These are phyloP conservation scores for Rhodamnia rubescens DNA, from an alignment of 345 rosid species.

Conservation along the genomic window DNA sequence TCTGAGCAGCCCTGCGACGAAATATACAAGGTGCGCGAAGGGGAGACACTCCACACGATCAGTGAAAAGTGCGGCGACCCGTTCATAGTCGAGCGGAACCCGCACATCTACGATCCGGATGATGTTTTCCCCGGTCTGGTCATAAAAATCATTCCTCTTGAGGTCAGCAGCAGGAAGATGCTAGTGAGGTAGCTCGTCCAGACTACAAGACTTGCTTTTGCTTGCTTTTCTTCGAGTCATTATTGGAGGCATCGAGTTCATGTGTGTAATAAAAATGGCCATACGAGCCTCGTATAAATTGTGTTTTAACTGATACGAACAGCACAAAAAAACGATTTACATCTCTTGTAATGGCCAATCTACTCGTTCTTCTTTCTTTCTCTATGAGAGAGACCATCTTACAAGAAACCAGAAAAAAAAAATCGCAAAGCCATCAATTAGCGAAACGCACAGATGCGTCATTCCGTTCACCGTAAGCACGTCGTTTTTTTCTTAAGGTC, in stretches of 20 bases:
- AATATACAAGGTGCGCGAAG: conserved; percentile 68
- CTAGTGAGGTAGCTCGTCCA: not conserved
- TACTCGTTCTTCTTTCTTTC: not conserved
- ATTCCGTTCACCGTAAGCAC: not conserved
- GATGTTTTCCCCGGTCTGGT: conserved; percentile 79
- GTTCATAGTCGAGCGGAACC: conserved; percentile 65
- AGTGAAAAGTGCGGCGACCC: conserved; percentile 77
- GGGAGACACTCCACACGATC: conserved; percentile 69
- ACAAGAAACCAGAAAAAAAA: not conserved
- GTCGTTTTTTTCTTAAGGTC: not conserved
- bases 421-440: not conserved
- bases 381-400: not conserved
- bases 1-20: conserved; percentile 47
- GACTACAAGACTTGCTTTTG: not conserved
- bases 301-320: not conserved
- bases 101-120: conserved; percentile 77
- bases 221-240: not conserved
- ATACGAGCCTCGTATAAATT: not conserved
- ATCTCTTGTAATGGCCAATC: not conserved
- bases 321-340: not conserved
- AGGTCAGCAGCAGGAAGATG: conserved; percentile 2
- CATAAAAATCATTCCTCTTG: conserved; percentile 51
- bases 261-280: not conserved
- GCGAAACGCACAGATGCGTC: not conserved
- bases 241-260: not conserved